phyloP scores from a whole-genome alignment of 1,139 yeast genomes.

The Suhomyces bolitotheri region DNA sequence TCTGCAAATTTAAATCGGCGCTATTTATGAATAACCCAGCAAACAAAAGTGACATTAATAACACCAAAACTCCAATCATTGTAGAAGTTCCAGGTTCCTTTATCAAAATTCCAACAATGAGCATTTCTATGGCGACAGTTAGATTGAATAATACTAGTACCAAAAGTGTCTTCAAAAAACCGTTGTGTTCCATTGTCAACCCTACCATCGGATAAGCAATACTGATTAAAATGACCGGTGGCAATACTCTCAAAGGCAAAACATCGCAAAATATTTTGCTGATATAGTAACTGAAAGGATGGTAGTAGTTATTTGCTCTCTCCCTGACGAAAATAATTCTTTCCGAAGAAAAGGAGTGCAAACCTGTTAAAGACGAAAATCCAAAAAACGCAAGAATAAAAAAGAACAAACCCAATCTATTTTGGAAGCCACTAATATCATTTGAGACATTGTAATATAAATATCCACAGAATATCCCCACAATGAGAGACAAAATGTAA shows the following conservation, averaged over 20 bases:
- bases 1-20: constrained; percentile 67
- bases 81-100: constrained; percentile 95
- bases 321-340: constrained; percentile 87
- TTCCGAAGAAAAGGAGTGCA: constrained; percentile 85
- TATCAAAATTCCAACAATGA: constrained; percentile 81
- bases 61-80: constrained; percentile 78
- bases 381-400: constrained; percentile 90
- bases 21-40: constrained; percentile 92
- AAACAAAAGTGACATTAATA: constrained; percentile 81
- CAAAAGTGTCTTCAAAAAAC: constrained; percentile 69
- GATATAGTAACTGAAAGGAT: constrained; percentile 78
- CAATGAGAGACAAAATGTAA: constrained; percentile 69
- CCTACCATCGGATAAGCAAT: constrained; percentile 94
- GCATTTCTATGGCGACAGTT: constrained; percentile 80
- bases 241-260: constrained; percentile 82
- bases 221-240: constrained; percentile 80
- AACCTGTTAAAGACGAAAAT: constrained; percentile 86
- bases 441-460: constrained; percentile 79
- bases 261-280: constrained; percentile 89
- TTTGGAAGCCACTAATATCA: constrained; percentile 95
- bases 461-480: constrained; percentile 84
- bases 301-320: constrained; percentile 90
- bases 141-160: constrained; percentile 81
- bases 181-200: constrained; percentile 72
- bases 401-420: constrained; percentile 88